Conservation (phyloP, 768 basidiomycete species). For the Erythrobasidium yunnanense region DNA sequence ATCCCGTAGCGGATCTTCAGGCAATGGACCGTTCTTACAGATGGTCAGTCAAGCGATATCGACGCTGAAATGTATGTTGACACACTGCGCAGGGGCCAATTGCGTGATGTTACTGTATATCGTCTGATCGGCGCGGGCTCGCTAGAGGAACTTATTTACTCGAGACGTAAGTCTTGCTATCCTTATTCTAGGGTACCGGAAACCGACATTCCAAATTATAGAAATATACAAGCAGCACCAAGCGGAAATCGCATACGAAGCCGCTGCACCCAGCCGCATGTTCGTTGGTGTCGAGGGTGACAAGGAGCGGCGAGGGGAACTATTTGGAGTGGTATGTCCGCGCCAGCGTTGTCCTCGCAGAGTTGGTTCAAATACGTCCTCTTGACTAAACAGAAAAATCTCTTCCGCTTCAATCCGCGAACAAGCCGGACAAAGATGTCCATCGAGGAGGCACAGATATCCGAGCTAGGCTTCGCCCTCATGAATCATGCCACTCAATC, state of each 20-base stretch:
- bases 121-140: conserved; percentile 76
- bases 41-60: neutral
- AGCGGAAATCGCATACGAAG: conserved; percentile 22
- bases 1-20: conserved; percentile 89
- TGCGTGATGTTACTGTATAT: conserved; percentile 70
- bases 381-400: conserved; percentile 16
- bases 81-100: conserved; percentile 68
- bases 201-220: no score
- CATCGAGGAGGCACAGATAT: conserved; percentile 17
- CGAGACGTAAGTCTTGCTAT: conserved; percentile 49
- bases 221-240: conserved; percentile 27
- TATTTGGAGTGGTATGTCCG: conserved; percentile 23
- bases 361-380: neutral
- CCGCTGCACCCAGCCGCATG: conserved; percentile 9
- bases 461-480: conserved; percentile 13
- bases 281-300: conserved; percentile 22
- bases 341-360: neutral
- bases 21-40: conserved; percentile 60
- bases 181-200: no score
- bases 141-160: conserved; percentile 80
- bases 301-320: conserved; percentile 5
- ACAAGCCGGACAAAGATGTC: conserved; percentile 3
- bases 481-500: conserved; percentile 1
- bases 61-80: conserved; percentile 2
- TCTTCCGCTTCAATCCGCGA: conserved; percentile 2